These are phyloP conservation scores for Cinchona pubescens DNA, from an alignment of 257 asterid species.

Conservation along the genomic window DNA sequence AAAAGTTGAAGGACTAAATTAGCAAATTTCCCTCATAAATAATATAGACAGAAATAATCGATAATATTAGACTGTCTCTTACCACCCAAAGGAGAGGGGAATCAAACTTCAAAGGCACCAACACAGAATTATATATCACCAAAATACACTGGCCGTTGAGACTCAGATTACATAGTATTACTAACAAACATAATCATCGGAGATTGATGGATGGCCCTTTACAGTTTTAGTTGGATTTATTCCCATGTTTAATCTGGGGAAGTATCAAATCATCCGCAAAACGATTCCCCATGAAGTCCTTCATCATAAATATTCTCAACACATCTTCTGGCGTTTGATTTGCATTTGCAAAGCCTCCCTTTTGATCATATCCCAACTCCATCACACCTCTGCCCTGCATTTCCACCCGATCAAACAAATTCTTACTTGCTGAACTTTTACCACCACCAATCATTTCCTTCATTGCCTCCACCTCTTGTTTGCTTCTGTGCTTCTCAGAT, in stretches of 20 bases:
- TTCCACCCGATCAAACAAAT: conserved; percentile 14
- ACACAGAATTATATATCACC: not conserved
- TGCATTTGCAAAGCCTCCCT: not conserved
- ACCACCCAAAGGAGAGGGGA: not conserved
- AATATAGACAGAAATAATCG: too few species aligned
- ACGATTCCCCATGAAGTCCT: conserved; percentile 27
- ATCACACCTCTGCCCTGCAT: conserved; percentile 2
- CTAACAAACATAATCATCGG: too few species aligned
- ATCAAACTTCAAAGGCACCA: not conserved
- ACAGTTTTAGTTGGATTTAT: conserved; percentile 21
- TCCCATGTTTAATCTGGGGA: conserved; percentile 22
- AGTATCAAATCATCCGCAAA: conserved; percentile 29
- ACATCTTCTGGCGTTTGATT: conserved; percentile 34
- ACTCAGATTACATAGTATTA: not conserved
- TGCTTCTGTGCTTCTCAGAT: conserved; percentile 27
- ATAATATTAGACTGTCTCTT: too few species aligned
- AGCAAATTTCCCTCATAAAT: too few species aligned
- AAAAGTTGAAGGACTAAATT: too few species aligned
- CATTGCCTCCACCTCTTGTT: conserved; percentile 3
- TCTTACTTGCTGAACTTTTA: not conserved
- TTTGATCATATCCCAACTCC: conserved; percentile 3
- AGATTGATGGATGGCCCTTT: not conserved
- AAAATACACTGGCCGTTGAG: not conserved
- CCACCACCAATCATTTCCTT: conserved; percentile 2
- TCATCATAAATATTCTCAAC: conserved; percentile 36